These are phyloP conservation scores for Brassica cretica DNA, from an alignment of 345 rosid genomes.

Conservation along the genomic window DNA sequence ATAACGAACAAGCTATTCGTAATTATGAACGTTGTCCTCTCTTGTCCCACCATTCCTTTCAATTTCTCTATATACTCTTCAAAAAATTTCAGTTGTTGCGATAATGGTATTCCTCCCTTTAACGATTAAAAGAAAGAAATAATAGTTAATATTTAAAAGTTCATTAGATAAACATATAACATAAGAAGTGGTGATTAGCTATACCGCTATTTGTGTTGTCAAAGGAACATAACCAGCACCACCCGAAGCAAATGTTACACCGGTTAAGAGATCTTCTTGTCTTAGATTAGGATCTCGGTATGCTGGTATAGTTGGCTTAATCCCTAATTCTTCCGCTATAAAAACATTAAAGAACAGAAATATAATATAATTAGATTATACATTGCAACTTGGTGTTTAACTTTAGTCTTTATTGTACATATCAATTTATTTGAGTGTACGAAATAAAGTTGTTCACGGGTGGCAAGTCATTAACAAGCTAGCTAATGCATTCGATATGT, in stretches of 20 bases:
- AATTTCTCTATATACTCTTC: slow-evolving; percentile 50
- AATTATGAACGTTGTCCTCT: slow-evolving; percentile 2
- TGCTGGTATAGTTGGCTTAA: slow-evolving; percentile 55
- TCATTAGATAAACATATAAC: background rate
- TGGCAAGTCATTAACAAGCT: slow-evolving; percentile 3
- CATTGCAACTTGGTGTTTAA: too few species aligned
- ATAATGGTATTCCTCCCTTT: slow-evolving; percentile 47
- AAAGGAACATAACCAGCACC: slow-evolving; percentile 60
- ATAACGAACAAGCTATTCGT: slow-evolving; percentile 29
- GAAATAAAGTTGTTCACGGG: background rate
- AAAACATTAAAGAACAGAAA: background rate
- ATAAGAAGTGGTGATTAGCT: background rate
- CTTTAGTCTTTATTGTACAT: background rate
- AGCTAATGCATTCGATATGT: background rate
- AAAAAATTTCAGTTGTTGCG: slow-evolving; percentile 48
- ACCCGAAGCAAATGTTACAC: slow-evolving; percentile 74
- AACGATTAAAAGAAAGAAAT: background rate
- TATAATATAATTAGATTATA: background rate
- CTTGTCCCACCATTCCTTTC: slow-evolving; percentile 44
- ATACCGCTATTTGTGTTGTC: slow-evolving; percentile 48
- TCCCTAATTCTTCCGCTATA: slow-evolving; percentile 51
- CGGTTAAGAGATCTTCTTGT: slow-evolving; percentile 57
- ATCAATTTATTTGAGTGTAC: background rate
- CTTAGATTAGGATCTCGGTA: slow-evolving; percentile 52
- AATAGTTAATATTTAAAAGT: background rate